These are phyloP conservation scores for Linnemannia schmuckeri DNA, from an alignment of 192 early-diverging fungal species.

Conservation along the genomic window DNA sequence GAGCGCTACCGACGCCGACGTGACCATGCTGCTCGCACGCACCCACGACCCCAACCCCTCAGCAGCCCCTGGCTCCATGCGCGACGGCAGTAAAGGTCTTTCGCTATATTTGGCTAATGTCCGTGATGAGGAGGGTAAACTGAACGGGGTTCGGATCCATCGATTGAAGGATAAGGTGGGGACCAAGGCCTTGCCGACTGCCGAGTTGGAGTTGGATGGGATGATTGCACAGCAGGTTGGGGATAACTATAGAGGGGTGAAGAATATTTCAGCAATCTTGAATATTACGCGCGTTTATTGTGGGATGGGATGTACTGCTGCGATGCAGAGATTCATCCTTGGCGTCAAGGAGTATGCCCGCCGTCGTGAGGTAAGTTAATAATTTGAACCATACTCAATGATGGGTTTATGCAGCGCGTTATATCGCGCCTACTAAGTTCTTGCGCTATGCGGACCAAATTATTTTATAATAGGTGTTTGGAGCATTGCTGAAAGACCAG, in stretches of 20 bases:
- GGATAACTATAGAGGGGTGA: constrained; percentile 65
- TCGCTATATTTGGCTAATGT: constrained; percentile 73
- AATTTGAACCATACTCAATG: too few relatives aligned
- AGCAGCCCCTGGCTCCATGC: constrained; percentile 27
- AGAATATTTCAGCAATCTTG: constrained; percentile 73
- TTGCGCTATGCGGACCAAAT: background rate
- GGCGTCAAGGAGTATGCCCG: constrained; percentile 72
- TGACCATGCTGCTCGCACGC: constrained; percentile 76
- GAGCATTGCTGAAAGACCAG: constrained; percentile 62
- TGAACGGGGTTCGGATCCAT: constrained; percentile 74
- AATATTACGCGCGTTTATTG: constrained; percentile 81
- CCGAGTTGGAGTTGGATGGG: constrained; percentile 73
- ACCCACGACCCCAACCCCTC: constrained; percentile 52
- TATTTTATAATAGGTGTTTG: constrained; percentile 58
- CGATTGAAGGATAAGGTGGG: constrained; percentile 79
- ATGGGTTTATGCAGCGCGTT: background rate
- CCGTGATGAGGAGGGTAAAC: constrained; percentile 61
- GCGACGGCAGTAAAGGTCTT: constrained; percentile 68
- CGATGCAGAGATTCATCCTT: constrained; percentile 64
- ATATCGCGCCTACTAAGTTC: too few relatives aligned
- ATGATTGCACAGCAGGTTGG: constrained; percentile 68
- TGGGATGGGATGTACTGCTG: constrained; percentile 63
- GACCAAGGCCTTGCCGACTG: constrained; percentile 79
- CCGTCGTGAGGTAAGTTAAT: constrained; percentile 34
- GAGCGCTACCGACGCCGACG: constrained; percentile 78